These are phyloP conservation scores for Ceratocystis eucalypticola DNA, from an alignment of 2,329 filamentous ascomycete genomes.

Conservation along the genomic window DNA sequence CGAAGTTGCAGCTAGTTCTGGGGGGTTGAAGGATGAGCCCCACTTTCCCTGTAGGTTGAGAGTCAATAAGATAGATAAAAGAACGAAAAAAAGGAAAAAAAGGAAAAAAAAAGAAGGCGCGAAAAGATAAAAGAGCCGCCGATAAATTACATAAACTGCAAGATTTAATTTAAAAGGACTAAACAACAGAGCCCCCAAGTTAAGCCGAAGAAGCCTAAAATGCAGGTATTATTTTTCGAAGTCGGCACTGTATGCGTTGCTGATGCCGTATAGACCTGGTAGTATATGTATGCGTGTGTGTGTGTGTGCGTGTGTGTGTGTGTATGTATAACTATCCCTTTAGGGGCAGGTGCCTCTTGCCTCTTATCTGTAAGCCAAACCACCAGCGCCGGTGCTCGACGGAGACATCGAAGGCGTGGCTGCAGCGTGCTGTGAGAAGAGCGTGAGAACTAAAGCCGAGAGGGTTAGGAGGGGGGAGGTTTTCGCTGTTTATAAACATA, in stretches of 20 bases:
- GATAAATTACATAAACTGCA: neutral
- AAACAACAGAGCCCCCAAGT: neutral
- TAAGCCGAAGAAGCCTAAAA: neutral
- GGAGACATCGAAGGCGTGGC: no score
- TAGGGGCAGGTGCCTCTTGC: no score
- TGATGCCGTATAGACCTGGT: neutral
- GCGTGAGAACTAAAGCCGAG: no score
- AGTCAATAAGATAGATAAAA: neutral
- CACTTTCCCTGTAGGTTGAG: constrained; percentile 1
- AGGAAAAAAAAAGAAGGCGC: neutral
- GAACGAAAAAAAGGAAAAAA: neutral
- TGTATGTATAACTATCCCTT: no score
- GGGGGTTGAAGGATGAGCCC: neutral
- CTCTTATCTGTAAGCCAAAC: no score
- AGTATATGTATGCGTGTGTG: neutral
- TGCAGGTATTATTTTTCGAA: neutral
- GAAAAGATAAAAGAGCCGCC: neutral
- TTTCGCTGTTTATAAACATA: neutral
- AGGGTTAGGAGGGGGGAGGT: no score
- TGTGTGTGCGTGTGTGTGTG: no score
- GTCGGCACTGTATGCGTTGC: neutral
- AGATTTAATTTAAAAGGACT: neutral
- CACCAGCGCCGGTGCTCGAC: no score
- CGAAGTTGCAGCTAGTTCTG: neutral
- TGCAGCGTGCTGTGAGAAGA: no score